A percentile compares a stretch with the other conserved stretches of the same genome.
These are phyloP conservation scores for Vigna unguiculata DNA, from an alignment of 306 rosid species.

Conservation along the genomic window DNA sequence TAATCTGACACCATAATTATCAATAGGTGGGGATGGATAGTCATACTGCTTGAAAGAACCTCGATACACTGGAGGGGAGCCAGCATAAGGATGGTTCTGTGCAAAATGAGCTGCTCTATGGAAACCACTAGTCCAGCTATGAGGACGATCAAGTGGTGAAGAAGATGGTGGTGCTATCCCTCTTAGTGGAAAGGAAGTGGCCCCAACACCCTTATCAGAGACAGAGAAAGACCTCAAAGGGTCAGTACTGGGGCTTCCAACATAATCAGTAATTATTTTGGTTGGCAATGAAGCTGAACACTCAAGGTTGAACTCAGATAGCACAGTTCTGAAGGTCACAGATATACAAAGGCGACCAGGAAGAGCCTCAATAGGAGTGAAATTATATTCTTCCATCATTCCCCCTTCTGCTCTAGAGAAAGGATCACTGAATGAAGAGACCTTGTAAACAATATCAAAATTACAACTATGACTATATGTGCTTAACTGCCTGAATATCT, in stretches of 20 bases:
- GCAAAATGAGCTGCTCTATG: slow-evolving; percentile 61
- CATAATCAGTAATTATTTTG: slow-evolving; percentile 79
- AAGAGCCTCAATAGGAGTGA: slow-evolving; percentile 72
- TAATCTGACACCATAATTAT: slow-evolving; percentile 50
- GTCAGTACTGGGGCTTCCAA: slow-evolving; percentile 83
- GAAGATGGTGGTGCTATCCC: slow-evolving; percentile 59
- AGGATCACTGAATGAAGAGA: slow-evolving; percentile 82
- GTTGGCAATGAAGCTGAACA: slow-evolving; percentile 67
- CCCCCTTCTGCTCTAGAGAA: slow-evolving; percentile 73
- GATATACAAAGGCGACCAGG: slow-evolving; percentile 79
- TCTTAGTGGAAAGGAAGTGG: slow-evolving; percentile 66
- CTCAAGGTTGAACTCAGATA: slow-evolving; percentile 76
- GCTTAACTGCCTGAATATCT: slow-evolving; percentile 69
- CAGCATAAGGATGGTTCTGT: slow-evolving; percentile 57
- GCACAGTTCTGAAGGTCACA: slow-evolving; percentile 61
- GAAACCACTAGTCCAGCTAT: slow-evolving; percentile 81
- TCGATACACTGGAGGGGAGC: slow-evolving; percentile 72
- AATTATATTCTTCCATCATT: slow-evolving; percentile 64
- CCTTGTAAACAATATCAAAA: slow-evolving; percentile 76
- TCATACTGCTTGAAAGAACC: slow-evolving; percentile 61
- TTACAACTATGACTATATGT: slow-evolving; percentile 57
- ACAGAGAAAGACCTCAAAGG: slow-evolving; percentile 72
- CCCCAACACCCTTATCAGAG: slow-evolving; percentile 59
- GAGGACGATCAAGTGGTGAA: slow-evolving; percentile 66
- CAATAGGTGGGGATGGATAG: slow-evolving; percentile 69